Conservation (phyloP, 352 stramenopile species). For the Phytophthora parvispora region DNA sequence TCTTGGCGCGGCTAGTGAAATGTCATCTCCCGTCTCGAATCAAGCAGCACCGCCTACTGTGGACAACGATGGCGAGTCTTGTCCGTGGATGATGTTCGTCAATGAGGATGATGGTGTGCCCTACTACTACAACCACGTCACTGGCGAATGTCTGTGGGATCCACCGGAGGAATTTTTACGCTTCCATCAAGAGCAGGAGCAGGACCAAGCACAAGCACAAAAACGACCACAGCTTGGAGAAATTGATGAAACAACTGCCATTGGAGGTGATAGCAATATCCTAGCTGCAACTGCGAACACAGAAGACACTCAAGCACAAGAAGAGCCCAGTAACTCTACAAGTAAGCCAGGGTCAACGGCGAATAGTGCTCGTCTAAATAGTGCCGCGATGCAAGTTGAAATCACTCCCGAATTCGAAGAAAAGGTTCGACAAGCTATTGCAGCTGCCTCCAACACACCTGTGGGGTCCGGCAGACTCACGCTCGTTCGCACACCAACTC, state of each 20-base stretch:
- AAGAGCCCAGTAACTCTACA: background rate
- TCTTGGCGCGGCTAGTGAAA: background rate
- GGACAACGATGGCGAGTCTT: conserved; percentile 11
- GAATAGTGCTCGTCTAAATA: background rate
- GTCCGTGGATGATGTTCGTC: conserved; percentile 75
- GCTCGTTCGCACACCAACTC: conserved; percentile 50
- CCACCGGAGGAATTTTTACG: conserved; percentile 59
- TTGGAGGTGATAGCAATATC: background rate
- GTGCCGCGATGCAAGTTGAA: background rate
- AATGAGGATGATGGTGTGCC: conserved; percentile 70
- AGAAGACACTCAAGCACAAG: background rate
- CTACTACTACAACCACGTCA: conserved; percentile 81
- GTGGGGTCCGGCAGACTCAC: conserved; percentile 55
- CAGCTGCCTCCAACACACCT: conserved; percentile 49
- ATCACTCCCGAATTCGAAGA: conserved; percentile 66
- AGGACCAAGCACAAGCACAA: conserved; percentile 7
- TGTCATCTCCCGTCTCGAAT: background rate
- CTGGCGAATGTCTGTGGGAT: conserved; percentile 75
- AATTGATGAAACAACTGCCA: background rate
- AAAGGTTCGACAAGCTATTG: conserved; percentile 61
- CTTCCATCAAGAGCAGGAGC: conserved; percentile 42
- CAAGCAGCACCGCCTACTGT: background rate
- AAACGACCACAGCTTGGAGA: conserved; percentile 1
- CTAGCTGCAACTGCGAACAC: background rate
- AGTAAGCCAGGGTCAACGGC: background rate